phyloP scores from a whole-genome alignment of 371 early-diverging fungal species.

The Funneliformis caledonium region DNA sequence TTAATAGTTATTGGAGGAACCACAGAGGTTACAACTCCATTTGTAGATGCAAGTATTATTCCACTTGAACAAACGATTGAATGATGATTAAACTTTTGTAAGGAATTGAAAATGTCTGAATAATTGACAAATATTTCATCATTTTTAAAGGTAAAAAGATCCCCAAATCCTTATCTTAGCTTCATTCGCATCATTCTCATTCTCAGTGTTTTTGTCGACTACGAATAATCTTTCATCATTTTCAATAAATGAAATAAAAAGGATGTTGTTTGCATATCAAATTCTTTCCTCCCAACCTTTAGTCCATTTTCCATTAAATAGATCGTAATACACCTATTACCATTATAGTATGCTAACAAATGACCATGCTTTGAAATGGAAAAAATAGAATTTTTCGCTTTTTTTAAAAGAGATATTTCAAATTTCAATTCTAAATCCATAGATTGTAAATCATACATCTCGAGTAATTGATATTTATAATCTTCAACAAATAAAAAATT shows the following conservation, averaged over 20 bases:
- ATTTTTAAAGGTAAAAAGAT: background rate
- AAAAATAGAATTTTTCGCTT: background rate
- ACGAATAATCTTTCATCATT: slow-evolving; percentile 8
- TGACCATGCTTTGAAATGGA: background rate
- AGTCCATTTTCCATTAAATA: slow-evolving; percentile 28
- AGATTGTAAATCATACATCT: background rate
- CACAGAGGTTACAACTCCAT: too few species aligned
- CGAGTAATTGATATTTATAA: background rate
- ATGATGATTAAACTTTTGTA: background rate
- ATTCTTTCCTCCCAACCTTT: background rate
- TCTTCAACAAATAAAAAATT: background rate
- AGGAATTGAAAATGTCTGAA: background rate
- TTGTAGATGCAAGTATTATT: background rate
- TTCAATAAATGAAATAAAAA: background rate
- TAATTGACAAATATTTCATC: background rate
- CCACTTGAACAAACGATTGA: background rate
- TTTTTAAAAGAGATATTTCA: background rate
- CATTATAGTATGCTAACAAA: background rate
- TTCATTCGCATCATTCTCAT: too few species aligned
- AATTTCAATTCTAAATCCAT: slow-evolving; percentile 16
- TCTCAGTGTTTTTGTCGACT: background rate
- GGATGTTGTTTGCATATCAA: background rate
- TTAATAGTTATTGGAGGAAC: too few species aligned
- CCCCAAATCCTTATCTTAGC: background rate
- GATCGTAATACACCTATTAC: background rate